Percentiles rank a stretch among this genome's conserved stretches.
phyloP scores from a whole-genome alignment of 139 green algal species.

The Yamagishiella unicocca region DNA sequence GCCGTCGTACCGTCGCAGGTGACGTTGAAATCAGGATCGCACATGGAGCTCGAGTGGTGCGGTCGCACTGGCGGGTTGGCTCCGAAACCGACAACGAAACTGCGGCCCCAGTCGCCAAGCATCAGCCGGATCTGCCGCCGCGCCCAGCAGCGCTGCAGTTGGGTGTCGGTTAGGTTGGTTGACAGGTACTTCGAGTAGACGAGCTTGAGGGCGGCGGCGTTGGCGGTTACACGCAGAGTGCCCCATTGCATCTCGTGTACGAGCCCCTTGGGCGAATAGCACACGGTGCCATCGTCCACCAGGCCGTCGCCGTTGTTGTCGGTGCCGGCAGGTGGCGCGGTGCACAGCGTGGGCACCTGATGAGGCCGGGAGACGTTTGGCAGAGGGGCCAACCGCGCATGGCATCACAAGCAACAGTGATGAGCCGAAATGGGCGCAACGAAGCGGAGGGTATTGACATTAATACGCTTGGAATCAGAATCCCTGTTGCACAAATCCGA shows the following conservation, averaged over 20 bases:
- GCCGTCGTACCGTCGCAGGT: neutral
- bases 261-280: slow-evolving; percentile 16
- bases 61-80: slow-evolving; percentile 4
- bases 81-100: slow-evolving; percentile 22
- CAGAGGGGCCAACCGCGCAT: too few species aligned
- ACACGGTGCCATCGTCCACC: slow-evolving; percentile 6
- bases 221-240: slow-evolving; percentile 23
- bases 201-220: slow-evolving; percentile 22
- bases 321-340: neutral
- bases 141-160: slow-evolving; percentile 30
- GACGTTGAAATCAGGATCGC: neutral
- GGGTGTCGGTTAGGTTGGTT: neutral
- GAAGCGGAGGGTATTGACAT: too few species aligned
- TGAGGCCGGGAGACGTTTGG: too few species aligned
- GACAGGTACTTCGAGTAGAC: slow-evolving; percentile 1
- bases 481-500: too few species aligned
- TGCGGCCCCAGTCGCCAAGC: slow-evolving; percentile 43
- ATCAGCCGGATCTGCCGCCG: slow-evolving; percentile 22
- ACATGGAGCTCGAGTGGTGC: slow-evolving; percentile 7
- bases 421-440: too few species aligned
- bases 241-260: slow-evolving; percentile 2
- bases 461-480: too few species aligned
- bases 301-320: slow-evolving; percentile 27
- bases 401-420: too few species aligned
- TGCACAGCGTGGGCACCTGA: neutral